Conservation (phyloP, 139 green algal genomes). For the Chlamydomonas incerta region DNA sequence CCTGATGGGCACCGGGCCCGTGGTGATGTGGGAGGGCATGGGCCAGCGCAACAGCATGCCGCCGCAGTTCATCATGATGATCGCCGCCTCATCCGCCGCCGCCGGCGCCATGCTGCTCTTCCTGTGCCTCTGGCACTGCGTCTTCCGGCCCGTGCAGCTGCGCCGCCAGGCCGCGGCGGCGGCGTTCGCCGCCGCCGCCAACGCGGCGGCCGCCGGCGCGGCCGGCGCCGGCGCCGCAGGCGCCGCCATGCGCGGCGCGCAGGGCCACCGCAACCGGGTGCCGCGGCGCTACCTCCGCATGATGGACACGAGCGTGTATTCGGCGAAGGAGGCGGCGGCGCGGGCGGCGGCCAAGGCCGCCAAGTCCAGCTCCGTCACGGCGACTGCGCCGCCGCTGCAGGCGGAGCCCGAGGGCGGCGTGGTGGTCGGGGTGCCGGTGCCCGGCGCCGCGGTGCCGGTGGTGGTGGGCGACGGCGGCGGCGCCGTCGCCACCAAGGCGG, state of each 20-base stretch:
- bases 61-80: constrained; percentile 48
- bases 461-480: too few species aligned
- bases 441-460: too few species aligned
- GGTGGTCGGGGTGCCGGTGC: too few species aligned
- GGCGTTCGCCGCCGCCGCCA: constrained; percentile 2
- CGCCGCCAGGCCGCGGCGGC: constrained; percentile 10
- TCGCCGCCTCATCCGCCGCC: constrained; percentile 24
- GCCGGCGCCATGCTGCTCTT: constrained; percentile 43
- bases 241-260: neutral
- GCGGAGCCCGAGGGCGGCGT: too few species aligned
- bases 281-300: constrained; percentile 41
- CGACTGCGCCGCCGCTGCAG: too few species aligned
- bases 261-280: constrained; percentile 17
- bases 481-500: too few species aligned
- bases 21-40: constrained; percentile 4
- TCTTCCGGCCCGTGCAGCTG: constrained; percentile 40
- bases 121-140: constrained; percentile 45
- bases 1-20: neutral
- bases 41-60: neutral
- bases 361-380: too few species aligned
- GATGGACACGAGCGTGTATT: constrained; percentile 28
- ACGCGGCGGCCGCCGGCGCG: neutral
- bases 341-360: neutral
- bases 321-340: neutral
- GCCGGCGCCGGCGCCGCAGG: neutral